Evolutionary conservation across 1,284 basidiomycete genomes (phyloP), one percentile per base, ranked within the genome.

Genomic region (Ceratorhiza oryzae-sativae): DNA sequence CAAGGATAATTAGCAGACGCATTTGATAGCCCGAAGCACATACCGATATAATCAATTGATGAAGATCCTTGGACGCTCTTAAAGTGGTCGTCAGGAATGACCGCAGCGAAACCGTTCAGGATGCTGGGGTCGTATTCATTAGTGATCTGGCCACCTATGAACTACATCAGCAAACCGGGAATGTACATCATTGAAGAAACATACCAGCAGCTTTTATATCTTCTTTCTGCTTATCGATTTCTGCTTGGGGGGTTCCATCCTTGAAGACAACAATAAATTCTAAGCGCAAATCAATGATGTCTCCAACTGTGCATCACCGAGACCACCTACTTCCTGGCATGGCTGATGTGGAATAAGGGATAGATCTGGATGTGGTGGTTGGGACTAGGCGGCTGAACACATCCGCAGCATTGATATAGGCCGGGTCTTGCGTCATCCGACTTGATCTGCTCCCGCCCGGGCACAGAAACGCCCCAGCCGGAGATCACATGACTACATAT

Each of bases 231-330:
- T 61, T 60, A 27, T 71, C 51, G 48, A 71, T 62, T 18, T 71
- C 56, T 6, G 56, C 15, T 30, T 41, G 4, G 18, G 70, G 25
- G 23, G 55, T 48, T 20, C 30, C 34, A 3, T 73, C 55, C 46
- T 73, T 73, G 55, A 73, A 73, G 23, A 42, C 25, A 32, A 73
- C 55, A 23, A 73, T 73, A 48, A 51, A 73, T 20, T 23, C 65
- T 73, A n/a, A 12, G 23, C 13, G 13, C n/a, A 18, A 10, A 18
- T 18, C 15, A 18, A 15, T 67, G 18, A 68, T 39, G 39, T 15
- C 32, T 4, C 32, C 6, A 23, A 23, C 30, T 8, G 2, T 46
- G 5, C 1, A 2, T 20, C 23, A 46, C 12, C 8, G 3, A 32
- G n/a, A 1, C 10, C 13, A 45, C 39, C n/a, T 25, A 49, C 45